These are phyloP conservation scores for Novymonas esmeraldas DNA, from an alignment of 208 protist species.

Conservation along the genomic window DNA sequence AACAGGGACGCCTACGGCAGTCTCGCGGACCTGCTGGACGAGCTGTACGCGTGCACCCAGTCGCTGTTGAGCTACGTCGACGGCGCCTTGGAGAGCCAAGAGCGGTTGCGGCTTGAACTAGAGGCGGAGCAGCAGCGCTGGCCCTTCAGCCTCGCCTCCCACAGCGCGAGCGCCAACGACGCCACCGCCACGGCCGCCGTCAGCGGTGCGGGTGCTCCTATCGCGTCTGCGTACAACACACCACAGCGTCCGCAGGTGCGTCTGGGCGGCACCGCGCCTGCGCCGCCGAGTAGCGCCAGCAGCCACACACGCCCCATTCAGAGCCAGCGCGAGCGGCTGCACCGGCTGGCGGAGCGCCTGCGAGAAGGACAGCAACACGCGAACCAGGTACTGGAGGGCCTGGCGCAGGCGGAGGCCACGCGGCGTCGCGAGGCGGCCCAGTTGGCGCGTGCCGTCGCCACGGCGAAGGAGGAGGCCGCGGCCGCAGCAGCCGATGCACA, in stretches of 20 bases:
- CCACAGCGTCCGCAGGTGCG: slow-evolving; percentile 19
- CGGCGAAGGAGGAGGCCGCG: slow-evolving; percentile 18
- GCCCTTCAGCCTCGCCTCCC: not conserved
- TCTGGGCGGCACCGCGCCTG: not conserved
- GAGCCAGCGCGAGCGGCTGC: slow-evolving; percentile 34
- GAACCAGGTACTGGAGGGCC: slow-evolving; percentile 25
- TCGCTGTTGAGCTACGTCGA: slow-evolving; percentile 68
- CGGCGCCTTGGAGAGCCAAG: slow-evolving; percentile 66
- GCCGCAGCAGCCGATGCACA: slow-evolving; percentile 22
- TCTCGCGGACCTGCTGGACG: slow-evolving; percentile 41
- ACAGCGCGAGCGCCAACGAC: not conserved
- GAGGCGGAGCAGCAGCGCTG: slow-evolving; percentile 23
- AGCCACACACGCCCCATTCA: slow-evolving; percentile 19
- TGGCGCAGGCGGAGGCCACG: slow-evolving; percentile 14
- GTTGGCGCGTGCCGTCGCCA: slow-evolving; percentile 22
- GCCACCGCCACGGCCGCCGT: not conserved
- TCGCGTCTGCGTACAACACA: slow-evolving; percentile 17
- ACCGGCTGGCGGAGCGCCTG: slow-evolving; percentile 32
- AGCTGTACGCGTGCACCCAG: slow-evolving; percentile 61
- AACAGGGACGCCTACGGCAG: slow-evolving; percentile 31
- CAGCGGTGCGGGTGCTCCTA: not conserved
- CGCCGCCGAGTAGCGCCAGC: slow-evolving; percentile 14
- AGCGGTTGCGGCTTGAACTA: slow-evolving; percentile 59
- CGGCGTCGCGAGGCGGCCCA: slow-evolving; percentile 32
- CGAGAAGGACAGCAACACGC: slow-evolving; percentile 28